Conservation (phyloP, 2,329 filamentous ascomycete species). For the Clarireedia sp. region DNA sequence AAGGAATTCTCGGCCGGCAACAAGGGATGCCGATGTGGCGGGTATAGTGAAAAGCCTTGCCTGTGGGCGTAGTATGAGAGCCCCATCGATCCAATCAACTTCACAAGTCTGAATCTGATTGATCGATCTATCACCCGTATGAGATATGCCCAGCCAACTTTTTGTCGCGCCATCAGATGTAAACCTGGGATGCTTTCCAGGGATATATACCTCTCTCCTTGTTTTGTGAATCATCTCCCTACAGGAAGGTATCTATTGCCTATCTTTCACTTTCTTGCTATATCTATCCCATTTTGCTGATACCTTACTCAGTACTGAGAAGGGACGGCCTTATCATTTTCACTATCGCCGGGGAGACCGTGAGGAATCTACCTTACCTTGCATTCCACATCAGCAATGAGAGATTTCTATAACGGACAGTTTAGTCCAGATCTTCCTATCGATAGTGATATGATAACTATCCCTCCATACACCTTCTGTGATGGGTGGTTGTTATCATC, state of each 20-base stretch:
- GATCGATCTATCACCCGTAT: slow-evolving; percentile 3
- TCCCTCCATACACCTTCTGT: slow-evolving; percentile 1
- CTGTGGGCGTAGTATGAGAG: slow-evolving; percentile 2
- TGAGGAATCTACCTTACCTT: slow-evolving; percentile 6
- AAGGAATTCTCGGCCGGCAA: not conserved
- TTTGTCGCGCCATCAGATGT: not conserved
- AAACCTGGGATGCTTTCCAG: not conserved
- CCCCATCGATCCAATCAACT: not conserved
- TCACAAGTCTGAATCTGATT: not conserved
- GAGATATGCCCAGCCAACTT: slow-evolving; percentile 1
- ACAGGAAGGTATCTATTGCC: not conserved
- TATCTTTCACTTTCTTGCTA: not conserved
- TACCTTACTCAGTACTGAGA: too few relatives aligned
- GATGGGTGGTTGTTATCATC: slow-evolving; percentile 5
- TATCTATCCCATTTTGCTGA: not conserved
- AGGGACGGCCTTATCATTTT: not conserved
- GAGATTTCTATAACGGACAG: slow-evolving; percentile 1
- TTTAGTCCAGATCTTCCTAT: slow-evolving; percentile 1
- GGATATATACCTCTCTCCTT: slow-evolving; percentile 7
- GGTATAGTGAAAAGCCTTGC: slow-evolving; percentile 1
- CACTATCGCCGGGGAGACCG: slow-evolving; percentile 1
- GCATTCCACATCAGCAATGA: slow-evolving; percentile 8
- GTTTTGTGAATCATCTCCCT: slow-evolving; percentile 7
- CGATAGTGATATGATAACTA: slow-evolving; percentile 10
- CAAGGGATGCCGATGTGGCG: slow-evolving; percentile 3